Evolutionary conservation across 2,329 filamentous ascomycete genomes (phyloP).

Genomic region (Colletotrichum sublineola): DNA sequence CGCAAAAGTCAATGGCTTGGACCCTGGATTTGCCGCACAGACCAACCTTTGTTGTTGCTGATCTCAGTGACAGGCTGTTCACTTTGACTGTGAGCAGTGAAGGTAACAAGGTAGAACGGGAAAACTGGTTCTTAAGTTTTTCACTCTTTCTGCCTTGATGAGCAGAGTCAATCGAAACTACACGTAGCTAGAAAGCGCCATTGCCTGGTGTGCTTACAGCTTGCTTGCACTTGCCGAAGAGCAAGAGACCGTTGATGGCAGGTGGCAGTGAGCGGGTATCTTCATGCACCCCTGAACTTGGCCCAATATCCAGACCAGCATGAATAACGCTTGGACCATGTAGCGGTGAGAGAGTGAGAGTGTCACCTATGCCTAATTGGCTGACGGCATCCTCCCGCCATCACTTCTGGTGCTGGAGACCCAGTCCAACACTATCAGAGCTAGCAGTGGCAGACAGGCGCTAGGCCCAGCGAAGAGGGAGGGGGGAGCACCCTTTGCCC

Average conservation of each 20-base stretch:
- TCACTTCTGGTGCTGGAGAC: slow-evolving; percentile 23
- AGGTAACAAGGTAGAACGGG: not conserved
- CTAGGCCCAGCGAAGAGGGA: slow-evolving; percentile 39
- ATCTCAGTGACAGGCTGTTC: not conserved
- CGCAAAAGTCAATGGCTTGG: slow-evolving; percentile 22
- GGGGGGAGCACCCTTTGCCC: slow-evolving; percentile 20
- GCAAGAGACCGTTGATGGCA: slow-evolving; percentile 22
- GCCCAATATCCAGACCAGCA: slow-evolving; percentile 25
- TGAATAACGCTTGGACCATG: slow-evolving; percentile 39
- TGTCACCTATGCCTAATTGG: slow-evolving; percentile 39
- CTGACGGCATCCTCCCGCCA: slow-evolving; percentile 2
- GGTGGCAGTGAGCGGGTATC: slow-evolving; percentile 34
- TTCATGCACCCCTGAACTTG: slow-evolving; percentile 41
- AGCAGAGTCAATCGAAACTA: not conserved
- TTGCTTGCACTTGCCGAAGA: slow-evolving; percentile 20
- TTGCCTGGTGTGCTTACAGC: not conserved
- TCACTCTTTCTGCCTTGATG: not conserved
- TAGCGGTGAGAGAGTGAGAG: slow-evolving; percentile 48
- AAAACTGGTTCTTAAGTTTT: not conserved
- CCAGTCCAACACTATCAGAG: slow-evolving; percentile 2
- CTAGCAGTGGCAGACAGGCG: slow-evolving; percentile 33
- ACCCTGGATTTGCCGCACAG: slow-evolving; percentile 18
- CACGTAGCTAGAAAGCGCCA: not conserved
- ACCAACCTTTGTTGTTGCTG: not conserved
- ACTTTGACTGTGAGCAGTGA: slow-evolving; percentile 2